Conservation (phyloP, 768 basidiomycete genomes). For the Boletus vinaceobasis region DNA sequence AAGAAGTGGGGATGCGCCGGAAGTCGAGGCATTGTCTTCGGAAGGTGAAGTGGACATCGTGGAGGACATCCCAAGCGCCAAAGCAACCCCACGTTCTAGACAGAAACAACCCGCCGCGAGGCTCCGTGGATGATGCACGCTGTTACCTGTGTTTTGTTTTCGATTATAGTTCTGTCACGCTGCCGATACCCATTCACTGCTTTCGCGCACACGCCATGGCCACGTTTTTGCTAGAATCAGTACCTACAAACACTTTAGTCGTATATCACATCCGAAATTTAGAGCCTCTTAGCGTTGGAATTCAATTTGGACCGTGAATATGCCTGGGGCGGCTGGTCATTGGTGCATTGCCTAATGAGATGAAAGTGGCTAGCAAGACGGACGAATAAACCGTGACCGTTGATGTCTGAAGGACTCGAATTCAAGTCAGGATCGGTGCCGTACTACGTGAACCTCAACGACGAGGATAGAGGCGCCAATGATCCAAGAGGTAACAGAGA, state of each 20-base stretch:
- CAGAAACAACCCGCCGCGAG: slow-evolving; percentile 20
- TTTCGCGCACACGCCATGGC: background rate
- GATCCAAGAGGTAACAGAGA: background rate
- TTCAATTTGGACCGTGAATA: background rate
- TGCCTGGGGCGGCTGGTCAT: background rate
- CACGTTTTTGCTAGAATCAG: slow-evolving; percentile 2
- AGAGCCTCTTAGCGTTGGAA: background rate
- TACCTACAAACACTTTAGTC: slow-evolving; percentile 21
- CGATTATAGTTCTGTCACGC: background rate
- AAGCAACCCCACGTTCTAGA: slow-evolving; percentile 6
- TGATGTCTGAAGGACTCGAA: background rate
- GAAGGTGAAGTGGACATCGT: slow-evolving; percentile 42
- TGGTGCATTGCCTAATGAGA: background rate
- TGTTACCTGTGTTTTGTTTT: slow-evolving; percentile 3
- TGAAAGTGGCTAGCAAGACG: background rate
- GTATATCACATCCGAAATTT: slow-evolving; percentile 1
- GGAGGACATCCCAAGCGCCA: slow-evolving; percentile 25
- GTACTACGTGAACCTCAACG: background rate
- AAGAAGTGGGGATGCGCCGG: slow-evolving; percentile 18
- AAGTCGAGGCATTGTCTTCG: slow-evolving; percentile 26
- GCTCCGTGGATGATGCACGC: slow-evolving; percentile 26
- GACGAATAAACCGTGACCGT: background rate
- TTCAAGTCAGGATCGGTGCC: background rate
- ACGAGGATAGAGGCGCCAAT: background rate
- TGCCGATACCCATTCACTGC: slow-evolving; percentile 3